Base-by-base conservation (phyloP, 352 stramenopile genomes). In the Elongisporangium prolatum region DNA sequence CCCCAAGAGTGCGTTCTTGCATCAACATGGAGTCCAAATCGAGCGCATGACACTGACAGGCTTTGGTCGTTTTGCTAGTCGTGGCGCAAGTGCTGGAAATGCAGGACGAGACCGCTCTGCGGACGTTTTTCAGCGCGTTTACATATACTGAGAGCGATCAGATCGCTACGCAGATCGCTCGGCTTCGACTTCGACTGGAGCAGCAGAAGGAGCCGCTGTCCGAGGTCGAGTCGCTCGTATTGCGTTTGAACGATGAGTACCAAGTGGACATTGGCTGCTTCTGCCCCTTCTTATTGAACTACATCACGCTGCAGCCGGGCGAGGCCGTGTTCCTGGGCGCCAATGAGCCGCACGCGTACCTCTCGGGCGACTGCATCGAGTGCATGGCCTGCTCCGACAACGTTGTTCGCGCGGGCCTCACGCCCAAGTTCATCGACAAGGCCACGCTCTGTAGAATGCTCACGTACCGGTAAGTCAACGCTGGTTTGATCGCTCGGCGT, bases 361-460 rank as follows among this genome's bases (percentile, higher is more conserved):
- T 99, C 20, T 91, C 84, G 2, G 97, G 97, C 37, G 85, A 94
- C 62, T 94, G 85, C 61, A 90, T 99, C 21, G 98, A 99, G 72
- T 99, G 96, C 67, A 99, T 99, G 98, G 97, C 97, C 24, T 98
- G 96, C 52, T 98, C 85, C 25, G 97, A 99, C 77, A 99, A 99
- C 73, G 97, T 99, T 14, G 97, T 99, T 22, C 93, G 98, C 50
- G 97, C 97, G 5, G 98, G 97, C 20, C 74, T 99, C 14, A 99
- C 98, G 34, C 97, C 97, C 44, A 99, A 99, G 77, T 98, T 98
- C 67, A 98, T 98, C 57, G 98, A 99, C 84, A 98, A 98, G 56
- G 79, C 93, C 20, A 99, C 97, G 61, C 81, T 99, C 37, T 82
- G 96, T 50, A 82, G 90, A 14, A 99, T 99, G 95, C 86, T 99